Conservation (phyloP, 148 eudicot genomes). For the Arbutus unedo region DNA sequence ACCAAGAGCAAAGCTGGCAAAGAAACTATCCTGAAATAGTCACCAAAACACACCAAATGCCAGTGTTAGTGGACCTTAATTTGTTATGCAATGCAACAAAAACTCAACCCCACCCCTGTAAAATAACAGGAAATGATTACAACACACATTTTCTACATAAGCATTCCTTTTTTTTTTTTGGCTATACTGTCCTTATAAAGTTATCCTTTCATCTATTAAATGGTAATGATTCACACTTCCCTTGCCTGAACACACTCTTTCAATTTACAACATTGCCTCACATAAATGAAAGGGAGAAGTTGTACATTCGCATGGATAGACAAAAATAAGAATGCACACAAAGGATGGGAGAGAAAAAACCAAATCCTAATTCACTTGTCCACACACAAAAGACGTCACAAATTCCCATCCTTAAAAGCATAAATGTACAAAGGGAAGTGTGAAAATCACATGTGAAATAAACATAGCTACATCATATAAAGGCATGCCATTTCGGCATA, state of each 20-base stretch:
- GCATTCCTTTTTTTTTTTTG: too few relatives aligned
- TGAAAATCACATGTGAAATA: neutral
- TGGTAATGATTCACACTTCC: neutral
- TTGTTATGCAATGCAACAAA: neutral
- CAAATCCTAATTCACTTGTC: neutral
- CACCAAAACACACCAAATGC: neutral
- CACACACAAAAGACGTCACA: too few relatives aligned
- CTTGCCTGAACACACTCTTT: neutral
- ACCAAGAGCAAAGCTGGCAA: constrained; percentile 55
- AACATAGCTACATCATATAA: neutral
- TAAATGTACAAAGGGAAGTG: neutral
- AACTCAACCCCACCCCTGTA: neutral
- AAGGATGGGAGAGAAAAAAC: neutral
- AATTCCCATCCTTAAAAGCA: neutral
- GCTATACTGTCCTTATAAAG: neutral
- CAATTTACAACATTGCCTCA: neutral
- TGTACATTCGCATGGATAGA: neutral
- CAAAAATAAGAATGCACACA: neutral
- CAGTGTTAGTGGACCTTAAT: neutral
- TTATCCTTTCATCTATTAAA: neutral
- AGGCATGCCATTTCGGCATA: neutral
- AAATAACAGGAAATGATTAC: neutral
- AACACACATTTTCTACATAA: neutral
- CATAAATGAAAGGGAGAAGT: neutral
- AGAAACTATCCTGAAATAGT: constrained; percentile 46